Evolutionary conservation across 2,329 filamentous ascomycete genomes (phyloP), one percentile per base, ranked within the genome.

Genomic region (Epichloe baconii): DNA sequence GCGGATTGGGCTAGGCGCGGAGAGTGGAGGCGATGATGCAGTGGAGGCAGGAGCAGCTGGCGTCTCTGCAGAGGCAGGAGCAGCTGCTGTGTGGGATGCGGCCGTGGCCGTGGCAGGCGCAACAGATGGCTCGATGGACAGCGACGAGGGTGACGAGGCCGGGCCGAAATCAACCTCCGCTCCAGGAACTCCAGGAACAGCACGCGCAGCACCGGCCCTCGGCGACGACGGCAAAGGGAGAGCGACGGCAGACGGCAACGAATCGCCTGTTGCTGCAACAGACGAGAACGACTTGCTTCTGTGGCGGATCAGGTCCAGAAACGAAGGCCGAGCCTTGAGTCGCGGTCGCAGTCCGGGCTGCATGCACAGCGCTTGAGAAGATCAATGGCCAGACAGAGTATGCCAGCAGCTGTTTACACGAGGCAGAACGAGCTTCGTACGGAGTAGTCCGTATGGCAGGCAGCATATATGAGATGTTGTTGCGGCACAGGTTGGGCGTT

Each of bases 241-340:
- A 19, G 44, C 47, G 19, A n/a, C 44, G 12, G 43, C 43, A 44
- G 51, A 50, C 26, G 47, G 23, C 21, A 51, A 23, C 34, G 38
- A 17, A n/a, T 50, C 52, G 41, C 41, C 23, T 31, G 23, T 42
- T 37, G 38, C 48, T 12, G 48, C 26, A 31, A 17, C 47, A 41
- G 49, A 50, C 23, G 51, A 49, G 19, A 23, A 44, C 31, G 52
- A 52, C 58, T 60, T 59, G 60, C 60, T 66, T 53, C 61, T 61
- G 57, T 66, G 60, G 54, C 68, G 66, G 56, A 73, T 65, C 53
- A 78, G 68, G 54, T 78, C 75, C 64, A 78, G 70, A 58, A 78
- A 64, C 55, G 74, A 77, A 59, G 71, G 74, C 66, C 74, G 70
- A 59, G 73, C 71, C 72, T 68, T 72, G 57, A 78, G 66, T 54